Conservation (phyloP, 495 filamentous ascomycete species). For the Neurospora sp. region DNA sequence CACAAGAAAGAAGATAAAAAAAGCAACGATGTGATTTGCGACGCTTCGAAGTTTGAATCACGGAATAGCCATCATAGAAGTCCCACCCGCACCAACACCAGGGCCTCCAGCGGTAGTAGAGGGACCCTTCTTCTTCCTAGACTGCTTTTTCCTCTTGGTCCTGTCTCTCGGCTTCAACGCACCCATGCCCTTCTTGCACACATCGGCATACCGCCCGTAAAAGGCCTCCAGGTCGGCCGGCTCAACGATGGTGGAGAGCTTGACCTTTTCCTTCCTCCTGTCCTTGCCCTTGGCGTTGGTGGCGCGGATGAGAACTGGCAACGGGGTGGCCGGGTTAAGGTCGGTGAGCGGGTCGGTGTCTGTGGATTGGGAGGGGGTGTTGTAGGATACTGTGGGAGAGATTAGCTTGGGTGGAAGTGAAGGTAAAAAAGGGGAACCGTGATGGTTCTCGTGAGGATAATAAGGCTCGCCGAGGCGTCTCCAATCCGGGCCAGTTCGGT, state of each 20-base stretch:
- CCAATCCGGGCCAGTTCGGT: not conserved
- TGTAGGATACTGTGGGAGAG: not conserved
- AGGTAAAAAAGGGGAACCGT: not conserved
- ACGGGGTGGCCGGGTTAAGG: conserved; percentile 41
- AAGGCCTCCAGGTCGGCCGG: conserved; percentile 68
- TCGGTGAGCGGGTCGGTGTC: conserved; percentile 40
- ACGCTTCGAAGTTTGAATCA: not conserved
- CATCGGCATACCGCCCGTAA: conserved; percentile 79
- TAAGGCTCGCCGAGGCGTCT: not conserved
- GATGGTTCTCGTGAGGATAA: conserved; percentile 10
- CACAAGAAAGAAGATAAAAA: not conserved
- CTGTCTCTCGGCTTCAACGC: conserved; percentile 87
- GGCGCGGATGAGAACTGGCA: conserved; percentile 74
- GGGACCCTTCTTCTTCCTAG: conserved; percentile 56
- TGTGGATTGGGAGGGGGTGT: not conserved
- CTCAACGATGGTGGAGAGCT: conserved; percentile 75
- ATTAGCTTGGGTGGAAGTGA: conserved; percentile 1
- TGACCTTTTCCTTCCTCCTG: conserved; percentile 50
- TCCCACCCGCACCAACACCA: not conserved
- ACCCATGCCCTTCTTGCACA: conserved; percentile 78
- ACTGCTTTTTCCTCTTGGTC: conserved; percentile 69
- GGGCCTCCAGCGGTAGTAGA: conserved; percentile 12
- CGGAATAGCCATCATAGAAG: not conserved
- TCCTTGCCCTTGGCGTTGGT: conserved; percentile 61
- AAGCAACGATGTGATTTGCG: not conserved